A percentile compares a stretch with the other conserved stretches of the same genome.
Evolutionary conservation across 148 eudicot species (phyloP).

Genomic region (Salicornia ramosissima): DNA sequence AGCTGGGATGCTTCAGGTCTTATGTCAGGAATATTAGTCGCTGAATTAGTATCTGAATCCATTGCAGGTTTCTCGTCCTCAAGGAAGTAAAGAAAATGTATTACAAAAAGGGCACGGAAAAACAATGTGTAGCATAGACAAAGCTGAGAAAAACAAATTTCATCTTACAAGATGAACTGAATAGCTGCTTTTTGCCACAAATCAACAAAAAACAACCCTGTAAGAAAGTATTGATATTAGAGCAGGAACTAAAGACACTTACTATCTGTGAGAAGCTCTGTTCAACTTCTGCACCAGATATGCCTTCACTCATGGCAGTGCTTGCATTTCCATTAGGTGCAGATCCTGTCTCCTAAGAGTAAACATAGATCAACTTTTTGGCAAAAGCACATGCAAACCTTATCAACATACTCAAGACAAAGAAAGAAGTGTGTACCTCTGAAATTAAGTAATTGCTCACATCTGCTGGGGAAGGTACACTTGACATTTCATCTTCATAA

Average conservation of each 20-base stretch:
- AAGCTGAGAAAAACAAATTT: background rate
- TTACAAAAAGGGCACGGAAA: background rate
- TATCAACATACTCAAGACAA: slow-evolving; percentile 13
- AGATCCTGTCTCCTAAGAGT: slow-evolving; percentile 61
- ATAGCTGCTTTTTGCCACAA: background rate
- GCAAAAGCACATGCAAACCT: background rate
- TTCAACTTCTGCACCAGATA: slow-evolving; percentile 74
- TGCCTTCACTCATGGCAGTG: slow-evolving; percentile 59
- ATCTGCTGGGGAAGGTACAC: slow-evolving; percentile 71
- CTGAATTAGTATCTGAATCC: slow-evolving; percentile 34
- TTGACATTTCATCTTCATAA: slow-evolving; percentile 76
- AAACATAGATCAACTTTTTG: slow-evolving; percentile 13
- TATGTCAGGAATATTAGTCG: slow-evolving; percentile 36
- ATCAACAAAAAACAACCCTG: background rate
- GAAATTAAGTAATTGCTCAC: slow-evolving; percentile 85
- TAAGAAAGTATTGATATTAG: background rate
- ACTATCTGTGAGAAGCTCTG: slow-evolving; percentile 37
- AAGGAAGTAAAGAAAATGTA: background rate
- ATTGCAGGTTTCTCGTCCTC: slow-evolving; percentile 46
- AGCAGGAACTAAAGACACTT: slow-evolving; percentile 10
- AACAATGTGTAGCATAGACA: background rate
- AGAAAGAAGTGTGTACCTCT: slow-evolving; percentile 51
- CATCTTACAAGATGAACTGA: background rate
- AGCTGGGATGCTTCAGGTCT: slow-evolving; percentile 49
- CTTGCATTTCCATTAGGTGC: slow-evolving; percentile 50